Evolutionary conservation across 2,329 filamentous ascomycete species (phyloP).

Genomic region (Aspergillaceae sp.): DNA sequence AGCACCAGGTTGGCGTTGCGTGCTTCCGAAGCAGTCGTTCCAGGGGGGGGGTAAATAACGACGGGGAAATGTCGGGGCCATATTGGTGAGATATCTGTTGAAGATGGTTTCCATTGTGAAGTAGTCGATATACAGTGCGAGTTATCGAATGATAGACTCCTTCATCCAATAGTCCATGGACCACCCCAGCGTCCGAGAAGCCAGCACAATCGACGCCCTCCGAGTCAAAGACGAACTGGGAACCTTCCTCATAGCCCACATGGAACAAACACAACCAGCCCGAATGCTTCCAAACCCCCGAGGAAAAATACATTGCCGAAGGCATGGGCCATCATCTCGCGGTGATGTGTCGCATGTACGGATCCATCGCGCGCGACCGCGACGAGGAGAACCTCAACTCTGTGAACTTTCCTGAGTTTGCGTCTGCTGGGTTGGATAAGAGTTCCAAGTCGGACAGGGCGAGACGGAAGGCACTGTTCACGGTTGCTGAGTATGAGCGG

Average conservation of each 20-base stretch:
- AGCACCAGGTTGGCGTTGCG: too few relatives aligned
- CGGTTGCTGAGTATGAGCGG: constrained; percentile 23
- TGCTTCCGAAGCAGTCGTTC: too few relatives aligned
- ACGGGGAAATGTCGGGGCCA: too few relatives aligned
- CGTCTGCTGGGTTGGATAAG: background rate
- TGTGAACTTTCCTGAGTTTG: constrained; percentile 26
- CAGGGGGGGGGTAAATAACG: too few relatives aligned
- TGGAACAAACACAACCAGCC: constrained; percentile 3
- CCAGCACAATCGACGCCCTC: background rate
- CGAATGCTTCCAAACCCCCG: background rate
- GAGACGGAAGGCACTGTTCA: constrained; percentile 7
- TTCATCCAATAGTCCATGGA: constrained; percentile 2
- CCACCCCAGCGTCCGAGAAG: constrained; percentile 1
- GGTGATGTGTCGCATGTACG: constrained; percentile 25
- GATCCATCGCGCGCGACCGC: constrained; percentile 19
- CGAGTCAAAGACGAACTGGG: constrained; percentile 1
- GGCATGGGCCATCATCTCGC: constrained; percentile 14
- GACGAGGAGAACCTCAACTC: constrained; percentile 27
- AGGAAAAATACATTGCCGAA: constrained; percentile 3
- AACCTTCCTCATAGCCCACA: constrained; percentile 4
- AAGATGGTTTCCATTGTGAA: background rate
- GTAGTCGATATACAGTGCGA: background rate
- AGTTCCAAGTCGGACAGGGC: background rate
- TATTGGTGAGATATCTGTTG: too few relatives aligned
- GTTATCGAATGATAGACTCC: background rate